A percentile compares a stretch with the other conserved stretches of the same genome.
Evolutionary conservation across 345 rosid species (phyloP).

Genomic region (Tarenaya hassleriana): DNA sequence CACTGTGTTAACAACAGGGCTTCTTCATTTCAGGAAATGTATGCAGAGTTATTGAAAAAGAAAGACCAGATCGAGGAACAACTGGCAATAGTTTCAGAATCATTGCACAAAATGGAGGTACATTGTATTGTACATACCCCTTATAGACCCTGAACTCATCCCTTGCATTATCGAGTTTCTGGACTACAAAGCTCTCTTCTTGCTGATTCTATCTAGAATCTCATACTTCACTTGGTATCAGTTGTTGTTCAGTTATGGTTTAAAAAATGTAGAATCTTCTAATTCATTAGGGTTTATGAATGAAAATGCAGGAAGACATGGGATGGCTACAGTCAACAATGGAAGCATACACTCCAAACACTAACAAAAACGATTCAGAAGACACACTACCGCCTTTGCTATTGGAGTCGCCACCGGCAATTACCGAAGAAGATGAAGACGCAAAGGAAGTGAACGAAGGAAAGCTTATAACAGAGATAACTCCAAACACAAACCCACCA

Average conservation of each 20-base stretch:
- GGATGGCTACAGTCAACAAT: slow-evolving; percentile 32
- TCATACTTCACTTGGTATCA: too few species aligned
- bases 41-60: slow-evolving; percentile 45
- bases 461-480: slow-evolving; percentile 5
- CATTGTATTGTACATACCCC: too few species aligned
- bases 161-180: neutral
- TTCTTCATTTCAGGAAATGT: slow-evolving; percentile 44
- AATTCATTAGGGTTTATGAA: slow-evolving; percentile 4
- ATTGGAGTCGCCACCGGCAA: slow-evolving; percentile 18
- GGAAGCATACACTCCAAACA: slow-evolving; percentile 16
- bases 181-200: neutral
- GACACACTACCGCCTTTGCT: slow-evolving; percentile 24
- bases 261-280: neutral
- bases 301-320: slow-evolving; percentile 46
- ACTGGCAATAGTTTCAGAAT: slow-evolving; percentile 42
- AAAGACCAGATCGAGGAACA: slow-evolving; percentile 53
- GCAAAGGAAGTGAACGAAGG: slow-evolving; percentile 16
- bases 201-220: slow-evolving; percentile 6
- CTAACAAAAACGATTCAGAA: slow-evolving; percentile 10
- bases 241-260: too few species aligned
- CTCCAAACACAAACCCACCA: slow-evolving; percentile 10
- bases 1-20: slow-evolving; percentile 3
- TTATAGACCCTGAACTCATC: neutral
- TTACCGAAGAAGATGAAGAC: slow-evolving; percentile 18
- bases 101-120: slow-evolving; percentile 52